Base-by-base conservation (phyloP, 805 yeast species). In the Lipomyces kockii region DNA sequence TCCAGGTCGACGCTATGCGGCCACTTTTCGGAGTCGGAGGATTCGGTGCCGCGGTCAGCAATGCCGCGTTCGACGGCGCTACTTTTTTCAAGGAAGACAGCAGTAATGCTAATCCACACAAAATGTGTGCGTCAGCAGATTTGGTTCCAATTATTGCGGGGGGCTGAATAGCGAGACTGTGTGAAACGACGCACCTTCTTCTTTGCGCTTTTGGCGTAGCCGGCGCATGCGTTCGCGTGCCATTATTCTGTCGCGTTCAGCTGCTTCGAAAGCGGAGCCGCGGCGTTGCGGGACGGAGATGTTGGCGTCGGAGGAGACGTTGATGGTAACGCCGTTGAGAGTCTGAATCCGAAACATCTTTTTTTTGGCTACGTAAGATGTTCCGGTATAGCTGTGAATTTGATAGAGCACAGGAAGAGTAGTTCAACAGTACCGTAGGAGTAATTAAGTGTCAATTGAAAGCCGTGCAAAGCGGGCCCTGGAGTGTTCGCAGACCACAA, bases 141-240 rank as follows among this genome's bases (percentile, higher is more conserved):
- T 1, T 37, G 14, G 39, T 12, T 2, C 29, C 29, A 27, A 27
- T 27, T 1, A 25, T 25, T 1, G 2, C 49, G n/a, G n/a, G 27
- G 6, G 17, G 9, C 3, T 1, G 25, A 29, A 29, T 29, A 5
- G 5, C 32, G 32, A 29, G 32, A 29, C 32, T 29, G 32, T 29
- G 32, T 29, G 32, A 29, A 29, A 5, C 32, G 32, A 11, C 37
- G 32, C 57, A 67, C 70, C 69, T 57, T 67, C 65, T 25, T 67
- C 70, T 49, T 67, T 67, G 17, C 70, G 56, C 56, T 64, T 64
- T 39, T 64, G 68, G 12, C 70, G 34, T 14, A 67, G 63, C 32
- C 70, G 58, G 20, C 70, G 59, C 70, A 67, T 67, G 34, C 70
- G 69, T 51, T 67, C 70, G n/a, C 70, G 65, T 9, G 70, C 70